Evolutionary conservation across 208 protist species (phyloP).

Genomic region (Trypanosoma caninum): DNA sequence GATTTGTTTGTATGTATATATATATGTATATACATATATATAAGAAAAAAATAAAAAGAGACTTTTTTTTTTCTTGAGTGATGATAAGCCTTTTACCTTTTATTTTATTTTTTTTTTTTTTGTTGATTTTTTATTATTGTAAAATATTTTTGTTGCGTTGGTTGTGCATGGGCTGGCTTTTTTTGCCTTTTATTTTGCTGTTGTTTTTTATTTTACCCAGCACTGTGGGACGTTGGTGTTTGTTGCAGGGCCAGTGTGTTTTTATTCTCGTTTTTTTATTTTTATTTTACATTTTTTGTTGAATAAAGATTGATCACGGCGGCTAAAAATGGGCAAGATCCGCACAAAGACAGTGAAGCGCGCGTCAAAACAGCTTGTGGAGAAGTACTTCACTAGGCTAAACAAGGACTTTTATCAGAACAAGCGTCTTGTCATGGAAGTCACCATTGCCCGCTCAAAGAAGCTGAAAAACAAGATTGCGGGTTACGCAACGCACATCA

Average conservation of each 20-base stretch:
- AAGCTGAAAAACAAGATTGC: slow-evolving; percentile 99
- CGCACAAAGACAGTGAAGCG: slow-evolving; percentile 99
- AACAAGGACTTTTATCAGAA: slow-evolving; percentile 99
- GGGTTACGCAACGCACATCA: slow-evolving; percentile 98
- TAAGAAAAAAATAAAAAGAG: too few species aligned
- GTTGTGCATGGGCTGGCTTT: not conserved
- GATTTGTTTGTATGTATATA: too few species aligned
- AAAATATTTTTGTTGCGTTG: not conserved
- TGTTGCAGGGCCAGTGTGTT: not conserved
- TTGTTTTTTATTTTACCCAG: not conserved
- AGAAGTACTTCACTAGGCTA: slow-evolving; percentile 99
- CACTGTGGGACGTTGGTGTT: not conserved
- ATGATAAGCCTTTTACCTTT: too few species aligned
- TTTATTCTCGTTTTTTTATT: not conserved
- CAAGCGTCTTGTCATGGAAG: slow-evolving; percentile 97
- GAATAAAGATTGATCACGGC: not conserved
- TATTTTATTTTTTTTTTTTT: not conserved
- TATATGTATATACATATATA: too few species aligned
- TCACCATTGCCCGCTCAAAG: slow-evolving; percentile 99
- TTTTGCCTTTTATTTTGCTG: not conserved
- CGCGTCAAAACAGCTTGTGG: slow-evolving; percentile 98
- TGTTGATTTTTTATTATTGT: not conserved
- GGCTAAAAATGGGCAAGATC: slow-evolving; percentile 96
- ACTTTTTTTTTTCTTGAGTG: not conserved
- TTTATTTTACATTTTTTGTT: not conserved